Percentiles rank a stretch among this genome's conserved stretches.
Conservation (phyloP, 306 rosid species). For the Malus asiatica region DNA sequence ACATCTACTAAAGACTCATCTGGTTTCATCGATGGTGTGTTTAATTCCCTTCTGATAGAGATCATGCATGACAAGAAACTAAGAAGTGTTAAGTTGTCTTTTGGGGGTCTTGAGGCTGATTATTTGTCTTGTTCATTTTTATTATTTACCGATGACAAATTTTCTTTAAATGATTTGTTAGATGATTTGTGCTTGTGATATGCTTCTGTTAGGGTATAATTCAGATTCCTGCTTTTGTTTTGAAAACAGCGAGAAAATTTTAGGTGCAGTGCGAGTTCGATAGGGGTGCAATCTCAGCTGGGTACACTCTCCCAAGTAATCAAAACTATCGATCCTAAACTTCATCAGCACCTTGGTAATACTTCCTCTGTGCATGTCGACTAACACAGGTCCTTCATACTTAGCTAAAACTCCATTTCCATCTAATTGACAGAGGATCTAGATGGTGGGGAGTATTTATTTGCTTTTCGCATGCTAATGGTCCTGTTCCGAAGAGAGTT, state of each 20-base stretch:
- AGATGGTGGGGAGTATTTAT: constrained; percentile 92
- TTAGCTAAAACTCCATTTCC: constrained; percentile 15
- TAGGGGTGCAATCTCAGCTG: constrained; percentile 94
- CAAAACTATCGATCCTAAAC: constrained; percentile 78
- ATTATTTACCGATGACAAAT: neutral
- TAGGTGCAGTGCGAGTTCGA: constrained; percentile 59
- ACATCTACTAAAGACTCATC: neutral
- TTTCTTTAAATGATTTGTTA: neutral
- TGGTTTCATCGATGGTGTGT: neutral
- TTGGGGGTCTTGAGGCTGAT: neutral
- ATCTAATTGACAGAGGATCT: constrained; percentile 69
- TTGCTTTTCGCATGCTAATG: constrained; percentile 97
- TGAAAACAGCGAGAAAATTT: constrained; percentile 77
- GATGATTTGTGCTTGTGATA: constrained; percentile 5
- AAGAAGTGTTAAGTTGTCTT: neutral
- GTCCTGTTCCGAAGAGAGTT: constrained; percentile 96
- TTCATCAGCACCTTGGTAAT: constrained; percentile 93
- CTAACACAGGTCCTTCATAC: neutral
- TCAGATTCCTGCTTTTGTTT: constrained; percentile 27
- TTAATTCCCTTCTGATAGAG: neutral
- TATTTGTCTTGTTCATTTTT: neutral
- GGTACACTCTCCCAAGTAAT: constrained; percentile 85
- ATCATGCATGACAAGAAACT: neutral
- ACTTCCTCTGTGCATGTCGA: neutral
- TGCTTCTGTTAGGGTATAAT: constrained; percentile 15